Evolutionary conservation across 2,329 filamentous ascomycete species (phyloP), one percentile per base, ranked within the genome.

Genomic region (Aspergillus flavus): DNA sequence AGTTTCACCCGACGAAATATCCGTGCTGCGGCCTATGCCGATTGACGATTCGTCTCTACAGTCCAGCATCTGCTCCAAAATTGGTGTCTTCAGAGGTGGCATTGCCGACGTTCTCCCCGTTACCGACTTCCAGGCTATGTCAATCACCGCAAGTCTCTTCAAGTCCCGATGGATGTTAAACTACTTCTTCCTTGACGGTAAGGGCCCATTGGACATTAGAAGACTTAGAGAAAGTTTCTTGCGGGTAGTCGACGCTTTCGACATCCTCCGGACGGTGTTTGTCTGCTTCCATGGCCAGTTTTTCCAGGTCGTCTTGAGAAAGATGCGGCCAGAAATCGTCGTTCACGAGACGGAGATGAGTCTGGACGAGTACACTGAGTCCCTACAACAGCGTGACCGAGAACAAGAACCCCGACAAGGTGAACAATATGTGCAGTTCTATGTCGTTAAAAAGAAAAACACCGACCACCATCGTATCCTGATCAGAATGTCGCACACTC

Each of bases 191-290:
- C 84, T 91, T 59, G 82, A 86, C 28, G 81, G 79, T 0, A 73
- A 69, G 30, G 76, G 76, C 6, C 64, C 89, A 58, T 70, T 80
- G 16, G 74, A 79, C 12, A 80, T 81, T 14, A 80, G 89, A 28
- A 77, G 83, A 36, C 69, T 80, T 1, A 73, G 76, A 30, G 74
- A 78, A 43, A 78, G 76, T 58, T 80, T 78, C 61, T 66, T 79
- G 59, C 74, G 86, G 39, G 83, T 91, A 4, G 84, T 91, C 1
- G 75, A 82, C 3, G 80, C 80, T 9, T 88, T 90, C 71, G 87
- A 90, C 68, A 87, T 91, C 28, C 78, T 91, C 3, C 85, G 88
- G 5, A 91, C 88, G 0, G 85, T 90, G 6, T 91, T 91, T 65
- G 81, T 89, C 16, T 79, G 83, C 61, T 78, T 82, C 62, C 78